phyloP scores from a whole-genome alignment of 306 rosid genomes.

The Cercis canadensis region DNA sequence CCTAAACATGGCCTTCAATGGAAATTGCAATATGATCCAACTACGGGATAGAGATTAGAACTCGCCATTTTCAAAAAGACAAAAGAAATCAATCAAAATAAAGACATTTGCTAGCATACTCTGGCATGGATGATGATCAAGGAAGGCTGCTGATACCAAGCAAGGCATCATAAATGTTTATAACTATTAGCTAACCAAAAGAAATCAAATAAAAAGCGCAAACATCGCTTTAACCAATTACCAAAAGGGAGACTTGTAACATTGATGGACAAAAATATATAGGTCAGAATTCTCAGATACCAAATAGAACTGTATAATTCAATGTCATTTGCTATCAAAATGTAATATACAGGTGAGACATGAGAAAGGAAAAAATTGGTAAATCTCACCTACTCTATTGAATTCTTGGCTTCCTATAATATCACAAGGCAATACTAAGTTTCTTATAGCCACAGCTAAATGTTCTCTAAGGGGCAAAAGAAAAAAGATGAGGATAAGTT shows the following conservation, averaged over 20 bases:
- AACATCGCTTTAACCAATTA: not conserved
- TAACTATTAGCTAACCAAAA: not conserved
- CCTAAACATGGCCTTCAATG: too few species aligned
- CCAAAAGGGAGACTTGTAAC: not conserved
- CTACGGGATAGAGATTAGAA: too few species aligned
- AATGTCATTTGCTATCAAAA: conserved; percentile 55
- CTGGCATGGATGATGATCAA: too few species aligned
- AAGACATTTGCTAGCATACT: too few species aligned
- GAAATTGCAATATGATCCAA: too few species aligned
- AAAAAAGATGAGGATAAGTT: conserved; percentile 31
- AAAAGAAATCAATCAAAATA: too few species aligned
- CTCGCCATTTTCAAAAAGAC: too few species aligned
- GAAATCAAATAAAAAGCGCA: not conserved
- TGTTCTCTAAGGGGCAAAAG: conserved; percentile 51
- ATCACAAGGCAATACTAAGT: conserved; percentile 48
- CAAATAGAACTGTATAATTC: conserved; percentile 57
- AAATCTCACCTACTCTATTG: conserved; percentile 64
- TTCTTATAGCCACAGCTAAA: conserved; percentile 46
- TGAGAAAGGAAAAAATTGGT: conserved; percentile 60
- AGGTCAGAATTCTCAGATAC: conserved; percentile 42
- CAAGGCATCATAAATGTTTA: too few species aligned
- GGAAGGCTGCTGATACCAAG: too few species aligned
- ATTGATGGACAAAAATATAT: conserved; percentile 17
- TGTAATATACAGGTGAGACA: conserved; percentile 83
- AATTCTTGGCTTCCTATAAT: conserved; percentile 63